Evolutionary conservation across 306 rosid species (phyloP), one percentile per base, ranked within the genome.

Genomic region (Mucuna pruriens): DNA sequence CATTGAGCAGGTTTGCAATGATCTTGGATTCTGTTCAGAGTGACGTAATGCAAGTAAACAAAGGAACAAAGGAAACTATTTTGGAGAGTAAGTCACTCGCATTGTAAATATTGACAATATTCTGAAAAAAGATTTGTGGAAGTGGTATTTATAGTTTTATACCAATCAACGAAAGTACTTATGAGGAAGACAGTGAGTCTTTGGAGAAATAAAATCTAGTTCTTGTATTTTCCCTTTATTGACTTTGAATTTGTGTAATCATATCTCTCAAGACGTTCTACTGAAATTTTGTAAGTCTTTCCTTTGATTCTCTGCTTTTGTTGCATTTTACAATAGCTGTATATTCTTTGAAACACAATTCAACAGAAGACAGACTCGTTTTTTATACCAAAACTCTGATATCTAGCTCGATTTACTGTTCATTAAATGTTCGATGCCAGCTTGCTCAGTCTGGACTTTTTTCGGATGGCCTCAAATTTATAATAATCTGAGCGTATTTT

Each of bases 21-120:
- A 87, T 92, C 80, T 83, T 96, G 95, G 99, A 96, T 86, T 96
- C 99, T 86, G 74, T 96, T 75, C 98, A 92, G 77, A 86, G 90
- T 72, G 98, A 96, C 23, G 83, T 90, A 40, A 88, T 96, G 91
- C 98, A 96, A 84, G 88, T 85, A 83, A 89, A 84, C 90, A 94
- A 85, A 85, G 99, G 97, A 77, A 89, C 88, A 80, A 94, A 96
- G 87, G 97, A 96, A 82, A 77, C 87, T 70, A 83, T 48, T 55
- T 69, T 94, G 68, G 98, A 93, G 79, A 86, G 99, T 95, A 86
- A 89, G 99, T 85, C 26, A 68, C 71, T 79, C 69, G 60, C 9
- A 52, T 72, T 63, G 63, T 71, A 70, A 62, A 22, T 38, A 71
- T 81, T 83, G 75, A 81, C 71, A 69, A 44, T 84, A 58, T 83